Percentiles rank a stretch among this genome's conserved stretches.
Evolutionary conservation across 2,329 filamentous ascomycete genomes (phyloP).

Genomic region (Aureobasidium sp.): DNA sequence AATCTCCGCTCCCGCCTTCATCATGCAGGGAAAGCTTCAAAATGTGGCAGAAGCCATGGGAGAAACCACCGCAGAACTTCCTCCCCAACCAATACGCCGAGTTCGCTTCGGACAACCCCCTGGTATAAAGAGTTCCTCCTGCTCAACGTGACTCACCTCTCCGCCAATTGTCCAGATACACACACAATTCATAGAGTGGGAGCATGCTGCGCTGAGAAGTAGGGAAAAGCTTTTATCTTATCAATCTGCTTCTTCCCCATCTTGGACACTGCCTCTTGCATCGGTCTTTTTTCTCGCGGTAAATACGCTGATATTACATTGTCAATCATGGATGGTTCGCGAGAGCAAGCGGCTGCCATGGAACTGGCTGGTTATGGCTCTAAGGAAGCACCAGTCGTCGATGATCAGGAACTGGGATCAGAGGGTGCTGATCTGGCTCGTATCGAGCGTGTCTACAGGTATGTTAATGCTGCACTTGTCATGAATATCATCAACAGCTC

Average conservation of each 20-base stretch:
- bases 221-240: not conserved
- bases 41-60: not conserved
- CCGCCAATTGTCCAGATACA: not conserved
- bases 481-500: not conserved
- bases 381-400: not conserved
- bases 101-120: constrained; percentile 1
- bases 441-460: constrained; percentile 15
- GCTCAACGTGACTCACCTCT: not conserved
- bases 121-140: not conserved
- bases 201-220: not conserved
- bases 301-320: not conserved
- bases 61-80: not conserved
- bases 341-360: constrained; percentile 4
- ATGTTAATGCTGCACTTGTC: not conserved
- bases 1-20: constrained; percentile 1
- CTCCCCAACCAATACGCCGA: not conserved
- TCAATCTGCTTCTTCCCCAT: constrained; percentile 1
- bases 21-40: not conserved
- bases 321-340: not conserved
- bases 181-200: not conserved
- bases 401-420: constrained; percentile 11
- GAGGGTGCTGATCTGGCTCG: constrained; percentile 6
- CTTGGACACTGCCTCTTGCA: not conserved
- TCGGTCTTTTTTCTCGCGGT: not conserved
- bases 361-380: not conserved